phyloP scores from a whole-genome alignment of 805 yeast species.

The Wickerhamomyces ciferrii region DNA sequence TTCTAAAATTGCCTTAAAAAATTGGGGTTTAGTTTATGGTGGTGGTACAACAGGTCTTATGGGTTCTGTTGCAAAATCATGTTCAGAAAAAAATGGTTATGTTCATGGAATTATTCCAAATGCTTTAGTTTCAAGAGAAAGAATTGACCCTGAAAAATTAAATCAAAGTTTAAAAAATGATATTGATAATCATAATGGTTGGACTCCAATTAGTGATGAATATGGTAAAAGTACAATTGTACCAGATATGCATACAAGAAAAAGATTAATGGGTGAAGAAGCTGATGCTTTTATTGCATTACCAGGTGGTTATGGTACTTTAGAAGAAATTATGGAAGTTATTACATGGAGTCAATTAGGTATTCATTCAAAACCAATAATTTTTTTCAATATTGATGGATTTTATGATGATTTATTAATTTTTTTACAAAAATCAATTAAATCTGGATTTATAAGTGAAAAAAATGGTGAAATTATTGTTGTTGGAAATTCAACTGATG shows the following conservation, averaged over 20 bases:
- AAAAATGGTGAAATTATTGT: conserved; percentile 64
- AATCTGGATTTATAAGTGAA: conserved; percentile 61
- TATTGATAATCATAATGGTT: conserved; percentile 60
- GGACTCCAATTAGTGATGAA: conserved; percentile 47
- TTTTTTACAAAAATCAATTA: conserved; percentile 56
- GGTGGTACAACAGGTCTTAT: conserved; percentile 86
- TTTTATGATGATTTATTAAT: conserved; percentile 66
- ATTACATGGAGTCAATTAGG: conserved; percentile 90
- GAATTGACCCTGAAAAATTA: conserved; percentile 38
- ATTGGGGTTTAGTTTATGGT: conserved; percentile 81
- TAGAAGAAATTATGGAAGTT: conserved; percentile 86
- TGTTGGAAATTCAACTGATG: conserved; percentile 64
- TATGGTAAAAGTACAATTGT: conserved; percentile 82
- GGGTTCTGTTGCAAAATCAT: conserved; percentile 70
- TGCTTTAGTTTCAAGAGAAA: conserved; percentile 71
- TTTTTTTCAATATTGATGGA: conserved; percentile 73
- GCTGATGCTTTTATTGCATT: conserved; percentile 84
- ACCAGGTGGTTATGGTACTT: conserved; percentile 90
- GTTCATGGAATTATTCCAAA: conserved; percentile 88
- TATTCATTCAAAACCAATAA: conserved; percentile 77
- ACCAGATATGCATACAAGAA: conserved; percentile 85
- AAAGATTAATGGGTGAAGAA: conserved; percentile 79
- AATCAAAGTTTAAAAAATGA: conserved; percentile 44
- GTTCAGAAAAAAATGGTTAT: conserved; percentile 43
- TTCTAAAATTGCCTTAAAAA: conserved; percentile 42